Base-by-base conservation (phyloP, 2,329 filamentous ascomycete species). In the Fusarium albosuccineum region DNA sequence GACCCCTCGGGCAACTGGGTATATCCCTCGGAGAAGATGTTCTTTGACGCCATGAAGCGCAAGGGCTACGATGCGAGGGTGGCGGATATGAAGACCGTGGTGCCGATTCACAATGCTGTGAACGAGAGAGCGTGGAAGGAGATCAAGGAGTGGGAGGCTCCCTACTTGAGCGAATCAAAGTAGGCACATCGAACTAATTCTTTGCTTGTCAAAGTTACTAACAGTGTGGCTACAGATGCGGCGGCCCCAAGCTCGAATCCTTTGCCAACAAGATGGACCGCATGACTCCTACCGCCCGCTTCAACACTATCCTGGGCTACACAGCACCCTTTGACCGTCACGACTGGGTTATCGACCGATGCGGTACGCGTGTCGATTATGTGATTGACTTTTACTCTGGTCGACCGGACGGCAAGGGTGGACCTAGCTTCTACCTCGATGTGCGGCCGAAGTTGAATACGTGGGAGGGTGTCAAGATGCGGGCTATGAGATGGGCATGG, bases 331-430 rank as follows among this genome's bases (percentile, higher is more conserved):
- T 99, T 79, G 96, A 99, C 80, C 86, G 96, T 29, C 96, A 99
- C 78, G 96, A 99, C 79, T 99, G 96, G 96, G 89, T 97, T 26
- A 91, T 99, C 36, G 94, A 99, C 80, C 86, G 96, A 52, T 98
- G 96, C 76, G 95, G 92, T 30, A 91, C 84, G 17, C 88, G 88
- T 74, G 82, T 99, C 49, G 96, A 98, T 73, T 99, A 99, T 77
- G 91, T 99, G 39, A 99, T 99, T 78, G 96, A 99, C 80, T 99
- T 99, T 74, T 99, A 99, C 76, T 89, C 93, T 6, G 96, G 96
- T 0, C 82, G 86, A 6, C 79, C 81, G 4, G 77, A 76, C 17
- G 75, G 74, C 27, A 74, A 76, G 30, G 76, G 78, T 2, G 79
- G 76, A 0, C 80, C 83, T 6, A 90, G 88, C 67, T 91, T 92